phyloP scores from a whole-genome alignment of 768 basidiomycete species.

The Pleurotus pulmonarius region DNA sequence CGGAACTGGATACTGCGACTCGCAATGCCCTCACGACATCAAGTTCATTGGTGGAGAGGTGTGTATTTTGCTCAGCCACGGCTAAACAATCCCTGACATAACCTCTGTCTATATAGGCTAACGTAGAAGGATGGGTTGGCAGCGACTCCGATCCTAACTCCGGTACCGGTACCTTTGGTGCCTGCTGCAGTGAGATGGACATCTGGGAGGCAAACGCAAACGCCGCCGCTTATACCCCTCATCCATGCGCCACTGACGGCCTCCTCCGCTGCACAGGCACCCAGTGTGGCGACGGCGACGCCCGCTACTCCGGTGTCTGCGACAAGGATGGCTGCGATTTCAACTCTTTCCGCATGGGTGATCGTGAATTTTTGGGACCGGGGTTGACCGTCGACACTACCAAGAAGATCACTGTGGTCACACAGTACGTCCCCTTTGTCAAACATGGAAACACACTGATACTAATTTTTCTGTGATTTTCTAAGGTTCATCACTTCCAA shows the following conservation, averaged over 20 bases:
- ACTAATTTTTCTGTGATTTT: not conserved
- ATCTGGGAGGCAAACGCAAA: slow-evolving; percentile 39
- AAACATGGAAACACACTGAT: slow-evolving; percentile 29
- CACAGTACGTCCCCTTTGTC: slow-evolving; percentile 39
- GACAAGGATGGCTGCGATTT: slow-evolving; percentile 43
- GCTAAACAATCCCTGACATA: not conserved
- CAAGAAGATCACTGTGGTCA: slow-evolving; percentile 37
- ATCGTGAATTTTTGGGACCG: slow-evolving; percentile 34
- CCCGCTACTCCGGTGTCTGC: slow-evolving; percentile 31
- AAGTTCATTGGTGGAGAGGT: slow-evolving; percentile 45
- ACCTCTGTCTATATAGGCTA: slow-evolving; percentile 18
- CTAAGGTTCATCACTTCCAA: slow-evolving; percentile 36
- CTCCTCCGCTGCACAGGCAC: slow-evolving; percentile 26
- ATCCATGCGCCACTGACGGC: slow-evolving; percentile 32
- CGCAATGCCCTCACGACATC: slow-evolving; percentile 42
- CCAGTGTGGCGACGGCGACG: slow-evolving; percentile 21
- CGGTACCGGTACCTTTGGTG: slow-evolving; percentile 30
- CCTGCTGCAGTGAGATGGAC: slow-evolving; percentile 40
- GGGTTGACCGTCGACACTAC: slow-evolving; percentile 35
- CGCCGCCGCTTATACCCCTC: slow-evolving; percentile 35
- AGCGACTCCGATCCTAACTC: slow-evolving; percentile 27
- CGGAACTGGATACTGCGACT: slow-evolving; percentile 17
- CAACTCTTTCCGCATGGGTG: slow-evolving; percentile 42
- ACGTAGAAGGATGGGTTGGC: slow-evolving; percentile 34
- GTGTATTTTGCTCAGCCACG: slow-evolving; percentile 29